These are phyloP conservation scores for Sphenostylis stenocarpa DNA, from an alignment of 306 rosid species.

Conservation along the genomic window DNA sequence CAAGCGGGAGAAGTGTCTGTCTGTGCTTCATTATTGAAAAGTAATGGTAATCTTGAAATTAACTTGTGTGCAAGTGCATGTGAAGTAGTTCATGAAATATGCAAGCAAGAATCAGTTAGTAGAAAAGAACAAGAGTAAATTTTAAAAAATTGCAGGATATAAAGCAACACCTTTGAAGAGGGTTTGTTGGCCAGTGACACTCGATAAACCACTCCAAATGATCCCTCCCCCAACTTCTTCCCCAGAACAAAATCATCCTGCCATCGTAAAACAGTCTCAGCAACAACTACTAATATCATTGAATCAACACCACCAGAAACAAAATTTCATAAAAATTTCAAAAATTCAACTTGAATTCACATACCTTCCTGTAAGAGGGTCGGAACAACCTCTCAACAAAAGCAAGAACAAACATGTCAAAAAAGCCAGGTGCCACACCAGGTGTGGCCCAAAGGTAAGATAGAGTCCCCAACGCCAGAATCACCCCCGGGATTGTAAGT, in stretches of 20 bases:
- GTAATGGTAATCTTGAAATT: not conserved
- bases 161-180: slow-evolving; percentile 64
- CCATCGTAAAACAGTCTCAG: slow-evolving; percentile 32
- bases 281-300: not conserved
- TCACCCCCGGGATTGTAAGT: slow-evolving; percentile 67
- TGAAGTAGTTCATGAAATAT: not conserved
- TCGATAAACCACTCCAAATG: slow-evolving; percentile 89
- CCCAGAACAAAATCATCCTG: slow-evolving; percentile 93
- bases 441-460: slow-evolving; percentile 98
- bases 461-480: slow-evolving; percentile 72
- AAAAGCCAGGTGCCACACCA: slow-evolving; percentile 96
- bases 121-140: not conserved
- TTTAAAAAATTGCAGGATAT: not conserved
- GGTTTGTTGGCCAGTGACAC: slow-evolving; percentile 71
- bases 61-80: not conserved
- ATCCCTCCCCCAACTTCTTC: slow-evolving; percentile 94
- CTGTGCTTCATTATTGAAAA: not conserved
- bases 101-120: not conserved
- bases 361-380: slow-evolving; percentile 76
- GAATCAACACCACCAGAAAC: not conserved
- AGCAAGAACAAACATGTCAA: slow-evolving; percentile 97
- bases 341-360: not conserved
- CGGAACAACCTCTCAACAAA: slow-evolving; percentile 78
- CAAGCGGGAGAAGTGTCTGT: not conserved
- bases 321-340: not conserved